These are phyloP conservation scores for Pichia sp. DNA, from an alignment of 1,139 yeast species.

Conservation along the genomic window DNA sequence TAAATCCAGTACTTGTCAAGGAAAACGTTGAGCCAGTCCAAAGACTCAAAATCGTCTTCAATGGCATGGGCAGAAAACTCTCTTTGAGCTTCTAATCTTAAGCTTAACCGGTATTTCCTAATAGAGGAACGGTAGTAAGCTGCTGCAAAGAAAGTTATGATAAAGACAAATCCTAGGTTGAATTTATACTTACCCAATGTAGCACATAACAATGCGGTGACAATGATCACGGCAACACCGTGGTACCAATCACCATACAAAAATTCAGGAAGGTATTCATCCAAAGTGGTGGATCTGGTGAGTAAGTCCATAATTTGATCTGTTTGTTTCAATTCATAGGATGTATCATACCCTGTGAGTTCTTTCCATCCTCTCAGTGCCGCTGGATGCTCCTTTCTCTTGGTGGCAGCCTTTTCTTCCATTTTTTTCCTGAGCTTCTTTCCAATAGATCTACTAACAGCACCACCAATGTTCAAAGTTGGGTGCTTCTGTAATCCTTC, in stretches of 20 bases:
- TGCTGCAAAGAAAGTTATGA: slow-evolving; percentile 53
- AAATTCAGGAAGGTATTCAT: slow-evolving; percentile 66
- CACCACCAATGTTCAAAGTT: slow-evolving; percentile 13
- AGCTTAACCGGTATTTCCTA: slow-evolving; percentile 63
- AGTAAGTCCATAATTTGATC: slow-evolving; percentile 66
- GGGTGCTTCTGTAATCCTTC: not conserved
- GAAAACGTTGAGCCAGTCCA: slow-evolving; percentile 91
- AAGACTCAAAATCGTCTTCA: slow-evolving; percentile 83
- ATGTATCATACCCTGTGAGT: slow-evolving; percentile 78
- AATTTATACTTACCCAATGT: slow-evolving; percentile 70
- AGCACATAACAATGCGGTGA: slow-evolving; percentile 70
- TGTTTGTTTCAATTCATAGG: slow-evolving; percentile 54
- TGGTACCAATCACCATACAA: slow-evolving; percentile 96
- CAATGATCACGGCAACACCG: slow-evolving; percentile 59
- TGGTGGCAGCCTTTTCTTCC: slow-evolving; percentile 29
- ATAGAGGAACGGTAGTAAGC: slow-evolving; percentile 77
- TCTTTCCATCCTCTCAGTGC: slow-evolving; percentile 90
- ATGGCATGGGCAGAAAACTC: slow-evolving; percentile 73
- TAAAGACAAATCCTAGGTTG: slow-evolving; percentile 73
- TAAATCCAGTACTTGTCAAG: slow-evolving; percentile 86
- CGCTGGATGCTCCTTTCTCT: slow-evolving; percentile 53
- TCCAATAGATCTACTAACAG: slow-evolving; percentile 24
- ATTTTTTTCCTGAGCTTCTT: slow-evolving; percentile 24
- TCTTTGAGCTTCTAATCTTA: slow-evolving; percentile 78
- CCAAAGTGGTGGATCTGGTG: slow-evolving; percentile 53